Conservation (phyloP, 2,329 filamentous ascomycete species). For the Penicillium sp. region DNA sequence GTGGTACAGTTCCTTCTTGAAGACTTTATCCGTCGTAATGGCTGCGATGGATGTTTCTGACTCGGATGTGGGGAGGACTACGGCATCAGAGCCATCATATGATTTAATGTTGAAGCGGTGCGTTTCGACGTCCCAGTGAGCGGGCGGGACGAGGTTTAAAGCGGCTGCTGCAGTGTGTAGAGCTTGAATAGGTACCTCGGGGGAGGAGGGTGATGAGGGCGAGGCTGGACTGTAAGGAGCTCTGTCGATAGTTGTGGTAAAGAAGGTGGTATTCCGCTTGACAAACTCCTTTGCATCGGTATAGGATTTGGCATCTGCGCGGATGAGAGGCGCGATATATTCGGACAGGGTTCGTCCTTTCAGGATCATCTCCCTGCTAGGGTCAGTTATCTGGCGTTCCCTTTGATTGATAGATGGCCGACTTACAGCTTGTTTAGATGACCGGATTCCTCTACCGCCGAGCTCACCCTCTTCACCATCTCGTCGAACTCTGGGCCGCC, state of each 20-base stretch:
- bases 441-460: conserved; percentile 25
- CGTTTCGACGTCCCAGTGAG: conserved; percentile 41
- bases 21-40: conserved; percentile 31
- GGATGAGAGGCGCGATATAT: conserved; percentile 52
- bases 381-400: not conserved
- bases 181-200: conserved; percentile 32
- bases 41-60: conserved; percentile 7
- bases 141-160: conserved; percentile 41
- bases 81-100: conserved; percentile 28
- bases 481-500: conserved; percentile 44
- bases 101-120: conserved; percentile 41
- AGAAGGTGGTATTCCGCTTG: conserved; percentile 56
- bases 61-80: conserved; percentile 5
- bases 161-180: conserved; percentile 46
- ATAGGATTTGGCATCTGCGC: conserved; percentile 56
- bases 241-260: conserved; percentile 40
- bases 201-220: conserved; percentile 16
- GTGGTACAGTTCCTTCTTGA: conserved; percentile 50
- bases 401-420: no score
- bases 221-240: conserved; percentile 24
- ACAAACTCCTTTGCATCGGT: conserved; percentile 55
- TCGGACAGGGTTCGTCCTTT: conserved; percentile 39
- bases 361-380: conserved; percentile 28
- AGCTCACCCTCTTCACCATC: conserved; percentile 39
- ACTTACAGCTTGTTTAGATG: conserved; percentile 31